A percentile compares a stretch with the other conserved stretches of the same genome.
Conservation (phyloP, 192 early-diverging fungal genomes). For the Coemansia sp. region DNA sequence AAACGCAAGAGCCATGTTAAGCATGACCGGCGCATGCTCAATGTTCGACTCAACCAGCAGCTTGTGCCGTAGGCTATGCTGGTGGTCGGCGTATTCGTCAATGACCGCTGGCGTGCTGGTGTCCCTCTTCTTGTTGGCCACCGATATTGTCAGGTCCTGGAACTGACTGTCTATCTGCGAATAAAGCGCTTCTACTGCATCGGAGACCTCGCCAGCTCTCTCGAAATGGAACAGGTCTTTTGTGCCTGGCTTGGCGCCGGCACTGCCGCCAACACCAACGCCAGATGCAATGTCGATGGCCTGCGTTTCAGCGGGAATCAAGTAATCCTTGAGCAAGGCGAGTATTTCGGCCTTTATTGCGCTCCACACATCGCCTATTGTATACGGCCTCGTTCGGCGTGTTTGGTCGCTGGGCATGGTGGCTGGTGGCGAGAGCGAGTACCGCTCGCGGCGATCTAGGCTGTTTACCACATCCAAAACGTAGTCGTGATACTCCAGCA, state of each 20-base stretch:
- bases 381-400: slow-evolving; percentile 24
- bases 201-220: slow-evolving; percentile 21
- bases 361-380: slow-evolving; percentile 51
- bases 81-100: slow-evolving; percentile 49
- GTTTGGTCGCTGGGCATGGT: not conserved
- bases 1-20: slow-evolving; percentile 50
- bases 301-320: slow-evolving; percentile 40
- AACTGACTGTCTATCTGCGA: slow-evolving; percentile 46
- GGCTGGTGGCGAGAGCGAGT: slow-evolving; percentile 22
- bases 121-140: slow-evolving; percentile 28
- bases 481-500: slow-evolving; percentile 71
- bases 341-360: slow-evolving; percentile 50
- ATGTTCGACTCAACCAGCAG: slow-evolving; percentile 48
- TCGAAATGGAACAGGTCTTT: slow-evolving; percentile 52
- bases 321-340: slow-evolving; percentile 48
- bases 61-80: slow-evolving; percentile 44
- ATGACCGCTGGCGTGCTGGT: slow-evolving; percentile 34
- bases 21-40: slow-evolving; percentile 51
- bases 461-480: slow-evolving; percentile 62
- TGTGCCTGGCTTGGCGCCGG: slow-evolving; percentile 22
- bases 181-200: slow-evolving; percentile 39
- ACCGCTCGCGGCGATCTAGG: slow-evolving; percentile 45
- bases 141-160: slow-evolving; percentile 34
- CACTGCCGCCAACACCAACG: slow-evolving; percentile 1
- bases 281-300: slow-evolving; percentile 13